Base-by-base conservation (phyloP, 805 yeast genomes). In the Saturnispora quitensis region DNA sequence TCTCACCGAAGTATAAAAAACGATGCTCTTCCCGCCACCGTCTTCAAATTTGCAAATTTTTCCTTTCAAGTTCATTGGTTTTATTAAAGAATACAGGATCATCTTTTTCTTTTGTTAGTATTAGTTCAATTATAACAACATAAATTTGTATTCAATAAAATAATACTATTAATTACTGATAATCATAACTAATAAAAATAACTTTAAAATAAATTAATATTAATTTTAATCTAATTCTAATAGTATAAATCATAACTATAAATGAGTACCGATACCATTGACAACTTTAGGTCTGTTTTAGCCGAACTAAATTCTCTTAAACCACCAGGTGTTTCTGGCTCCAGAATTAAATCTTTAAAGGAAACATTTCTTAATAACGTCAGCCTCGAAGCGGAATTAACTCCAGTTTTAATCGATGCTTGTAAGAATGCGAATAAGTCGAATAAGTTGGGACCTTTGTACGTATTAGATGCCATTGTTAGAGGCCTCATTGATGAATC, bases 321-420 rank as follows among this genome's bases (percentile, higher is more conserved):
- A 68, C 80, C 96, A 15, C 91, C 91, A 13, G 98, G 99, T 55
- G 93, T 91, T 50, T 89, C 97, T 28, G 98, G 98, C 43, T 82
- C 96, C 51, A 89, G 97, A 72, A 93, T 91, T 68, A 87, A 87
- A 67, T 82, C 82, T 62, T 73, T 90, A 64, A 86, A 91, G 45
- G 85, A 86, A 52, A 66, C 86, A 55, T 95, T 96, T 52, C 73
- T 83, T 55, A 77, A 77, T 58, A 79, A 89, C 66, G 84, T 85
- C 40, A 54, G 55, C 45, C 64, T 65, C 40, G 70, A 67, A 58
- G 73, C 84, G 25, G 73, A 75, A 55, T 67, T 86, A 50, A 75
- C 84, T 46, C 75, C 80, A 47, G 72, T 74, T 56, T 73, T 87
- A 58, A 77, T 77, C 62, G 73, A 81, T 48, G 79, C 85, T 67